Conservation (phyloP, 768 basidiomycete species). For the Amanita brunnescens region DNA sequence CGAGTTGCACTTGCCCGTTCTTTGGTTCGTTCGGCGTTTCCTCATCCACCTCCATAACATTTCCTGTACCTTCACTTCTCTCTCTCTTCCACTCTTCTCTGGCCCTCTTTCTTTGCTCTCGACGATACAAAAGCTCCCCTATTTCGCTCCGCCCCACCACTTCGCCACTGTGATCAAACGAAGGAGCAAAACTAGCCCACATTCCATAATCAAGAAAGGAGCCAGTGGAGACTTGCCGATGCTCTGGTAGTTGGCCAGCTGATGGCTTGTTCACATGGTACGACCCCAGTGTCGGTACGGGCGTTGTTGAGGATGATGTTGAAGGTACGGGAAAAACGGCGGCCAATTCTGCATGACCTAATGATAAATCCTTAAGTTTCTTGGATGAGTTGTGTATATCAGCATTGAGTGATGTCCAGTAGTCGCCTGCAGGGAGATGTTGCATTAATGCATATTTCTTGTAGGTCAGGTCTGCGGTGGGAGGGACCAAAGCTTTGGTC, state of each 20-base stretch:
- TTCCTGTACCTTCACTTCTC: constrained; percentile 18
- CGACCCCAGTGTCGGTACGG: constrained; percentile 44
- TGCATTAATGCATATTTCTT: constrained; percentile 67
- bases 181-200: constrained; percentile 68
- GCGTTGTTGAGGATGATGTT: constrained; percentile 22
- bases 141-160: constrained; percentile 56
- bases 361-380: constrained; percentile 41
- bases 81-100: constrained; percentile 18
- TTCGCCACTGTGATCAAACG: constrained; percentile 70
- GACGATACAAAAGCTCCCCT: constrained; percentile 48
- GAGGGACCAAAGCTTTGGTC: constrained; percentile 5
- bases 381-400: constrained; percentile 28
- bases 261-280: constrained; percentile 36
- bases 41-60: constrained; percentile 19
- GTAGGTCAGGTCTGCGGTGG: constrained; percentile 18
- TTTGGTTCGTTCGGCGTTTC: constrained; percentile 8
- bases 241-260: constrained; percentile 33
- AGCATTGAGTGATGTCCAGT: constrained; percentile 67
- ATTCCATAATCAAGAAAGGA: constrained; percentile 74
- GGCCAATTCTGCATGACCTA: constrained; percentile 69
- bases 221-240: constrained; percentile 54
- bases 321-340: constrained; percentile 62
- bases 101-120: constrained; percentile 33
- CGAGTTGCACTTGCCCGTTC: constrained; percentile 9
- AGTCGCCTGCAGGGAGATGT: constrained; percentile 66